Percentiles rank a stretch among this genome's conserved stretches.
Evolutionary conservation across 2,329 filamentous ascomycete genomes (phyloP).

Genomic region (Xylaria sp.): DNA sequence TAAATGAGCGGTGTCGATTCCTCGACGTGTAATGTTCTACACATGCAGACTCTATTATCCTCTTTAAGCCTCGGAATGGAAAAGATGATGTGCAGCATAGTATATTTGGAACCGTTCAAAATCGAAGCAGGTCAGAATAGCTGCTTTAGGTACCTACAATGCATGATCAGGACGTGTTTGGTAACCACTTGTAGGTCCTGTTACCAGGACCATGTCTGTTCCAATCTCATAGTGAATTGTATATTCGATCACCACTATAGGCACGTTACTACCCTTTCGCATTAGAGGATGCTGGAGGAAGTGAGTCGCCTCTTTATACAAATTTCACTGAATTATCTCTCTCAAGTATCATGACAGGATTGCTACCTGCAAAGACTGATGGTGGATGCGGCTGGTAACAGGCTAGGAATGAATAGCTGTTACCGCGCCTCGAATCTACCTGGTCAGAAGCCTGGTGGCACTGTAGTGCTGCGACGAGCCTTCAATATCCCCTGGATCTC

Average conservation of each 20-base stretch:
- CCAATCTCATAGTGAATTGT: neutral
- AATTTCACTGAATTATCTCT: neutral
- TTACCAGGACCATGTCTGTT: neutral
- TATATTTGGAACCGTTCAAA: neutral
- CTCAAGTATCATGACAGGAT: neutral
- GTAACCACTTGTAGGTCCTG: too few relatives aligned
- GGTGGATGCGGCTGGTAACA: neutral
- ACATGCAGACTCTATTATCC: neutral
- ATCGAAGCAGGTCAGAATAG: neutral
- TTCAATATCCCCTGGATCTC: constrained; percentile 19
- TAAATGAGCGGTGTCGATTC: constrained; percentile 1
- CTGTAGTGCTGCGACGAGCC: neutral
- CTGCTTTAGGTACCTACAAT: neutral
- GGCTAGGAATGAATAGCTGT: neutral
- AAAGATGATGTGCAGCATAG: neutral
- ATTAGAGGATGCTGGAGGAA: too few relatives aligned
- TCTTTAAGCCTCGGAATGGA: neutral
- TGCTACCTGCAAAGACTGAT: neutral
- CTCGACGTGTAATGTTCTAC: neutral
- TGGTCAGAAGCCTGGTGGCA: neutral
- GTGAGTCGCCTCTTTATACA: neutral
- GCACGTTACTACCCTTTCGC: neutral
- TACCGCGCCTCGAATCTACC: neutral
- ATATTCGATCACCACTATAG: neutral
- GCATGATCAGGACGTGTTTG: neutral